Conservation (phyloP, 1,284 basidiomycete genomes). For the Fomes fomentarius region DNA sequence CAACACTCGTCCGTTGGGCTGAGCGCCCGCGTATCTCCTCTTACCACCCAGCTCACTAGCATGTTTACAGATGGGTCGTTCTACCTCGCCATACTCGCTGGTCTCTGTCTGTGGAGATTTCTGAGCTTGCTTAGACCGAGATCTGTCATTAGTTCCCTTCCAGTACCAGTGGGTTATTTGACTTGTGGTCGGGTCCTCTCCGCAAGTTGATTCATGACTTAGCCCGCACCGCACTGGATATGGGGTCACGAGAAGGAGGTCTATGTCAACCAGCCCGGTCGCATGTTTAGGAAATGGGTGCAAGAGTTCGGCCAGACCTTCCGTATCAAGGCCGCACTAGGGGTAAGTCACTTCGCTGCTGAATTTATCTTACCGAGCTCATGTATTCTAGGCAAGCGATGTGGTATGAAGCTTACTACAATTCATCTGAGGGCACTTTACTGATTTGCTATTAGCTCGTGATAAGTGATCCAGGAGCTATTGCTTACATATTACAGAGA, state of each 20-base stretch:
- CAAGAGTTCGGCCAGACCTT: conserved; percentile 14
- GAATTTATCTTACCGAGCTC: too few species aligned
- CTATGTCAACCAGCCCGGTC: conserved; percentile 11
- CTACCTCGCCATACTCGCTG: too few species aligned
- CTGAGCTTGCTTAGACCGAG: too few species aligned
- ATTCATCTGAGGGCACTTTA: neutral
- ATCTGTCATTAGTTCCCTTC: too few species aligned
- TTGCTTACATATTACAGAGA: conserved; percentile 32
- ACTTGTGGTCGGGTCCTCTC: too few species aligned
- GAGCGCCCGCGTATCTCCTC: too few species aligned
- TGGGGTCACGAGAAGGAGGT: conserved; percentile 12
- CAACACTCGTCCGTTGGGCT: too few species aligned
- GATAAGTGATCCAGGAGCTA: conserved; percentile 29
- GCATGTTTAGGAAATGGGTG: conserved; percentile 13
- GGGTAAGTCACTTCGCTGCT: conserved; percentile 2
- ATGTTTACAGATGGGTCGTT: too few species aligned
- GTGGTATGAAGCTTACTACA: neutral
- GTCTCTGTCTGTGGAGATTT: too few species aligned
- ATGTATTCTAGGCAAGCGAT: neutral
- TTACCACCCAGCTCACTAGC: too few species aligned
- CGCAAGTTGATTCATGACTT: too few species aligned
- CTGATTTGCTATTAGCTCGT: conserved; percentile 27
- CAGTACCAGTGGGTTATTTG: too few species aligned
- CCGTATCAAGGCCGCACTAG: conserved; percentile 22
- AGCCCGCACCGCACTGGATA: neutral